These are phyloP conservation scores for Pichia sp. DNA, from an alignment of 1,139 yeast species.

Conservation along the genomic window DNA sequence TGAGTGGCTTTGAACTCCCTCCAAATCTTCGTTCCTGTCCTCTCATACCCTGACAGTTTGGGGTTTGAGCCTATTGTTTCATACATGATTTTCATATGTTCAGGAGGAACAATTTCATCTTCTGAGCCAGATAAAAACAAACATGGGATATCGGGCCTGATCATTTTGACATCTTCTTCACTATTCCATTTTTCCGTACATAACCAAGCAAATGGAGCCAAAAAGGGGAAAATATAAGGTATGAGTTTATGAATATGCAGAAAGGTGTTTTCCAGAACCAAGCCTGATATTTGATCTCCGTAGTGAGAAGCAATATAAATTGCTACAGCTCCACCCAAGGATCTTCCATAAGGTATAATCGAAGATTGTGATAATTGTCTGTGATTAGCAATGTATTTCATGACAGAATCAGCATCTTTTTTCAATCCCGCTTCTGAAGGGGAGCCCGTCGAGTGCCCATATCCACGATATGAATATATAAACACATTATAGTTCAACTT, in stretches of 20 bases:
- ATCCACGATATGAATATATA: slow-evolving; percentile 85
- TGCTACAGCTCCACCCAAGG: slow-evolving; percentile 94
- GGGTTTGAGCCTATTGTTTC: slow-evolving; percentile 40
- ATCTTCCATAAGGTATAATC: slow-evolving; percentile 74
- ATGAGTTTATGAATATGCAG: slow-evolving; percentile 69
- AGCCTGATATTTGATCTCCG: slow-evolving; percentile 32
- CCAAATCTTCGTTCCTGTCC: slow-evolving; percentile 32
- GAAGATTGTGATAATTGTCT: slow-evolving; percentile 44
- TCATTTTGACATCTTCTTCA: slow-evolving; percentile 46
- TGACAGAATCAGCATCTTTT: slow-evolving; percentile 68
- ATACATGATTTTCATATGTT: slow-evolving; percentile 62
- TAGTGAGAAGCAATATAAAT: slow-evolving; percentile 64
- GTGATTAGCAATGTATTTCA: slow-evolving; percentile 48
- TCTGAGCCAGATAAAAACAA: slow-evolving; percentile 64
- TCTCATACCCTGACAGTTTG: slow-evolving; percentile 23
- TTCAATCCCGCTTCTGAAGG: slow-evolving; percentile 79
- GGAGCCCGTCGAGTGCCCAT: slow-evolving; percentile 75
- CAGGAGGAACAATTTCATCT: slow-evolving; percentile 91
- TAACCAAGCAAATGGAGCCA: slow-evolving; percentile 47
- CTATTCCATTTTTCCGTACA: slow-evolving; percentile 85
- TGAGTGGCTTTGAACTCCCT: slow-evolving; percentile 57
- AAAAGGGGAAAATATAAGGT: slow-evolving; percentile 71
- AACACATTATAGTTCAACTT: slow-evolving; percentile 71
- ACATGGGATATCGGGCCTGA: slow-evolving; percentile 53
- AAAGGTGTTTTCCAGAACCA: slow-evolving; percentile 83